A percentile compares a stretch with the other conserved stretches of the same genome.
Conservation (phyloP, 2,329 filamentous ascomycete species). For the Hypoxylon sp. region DNA sequence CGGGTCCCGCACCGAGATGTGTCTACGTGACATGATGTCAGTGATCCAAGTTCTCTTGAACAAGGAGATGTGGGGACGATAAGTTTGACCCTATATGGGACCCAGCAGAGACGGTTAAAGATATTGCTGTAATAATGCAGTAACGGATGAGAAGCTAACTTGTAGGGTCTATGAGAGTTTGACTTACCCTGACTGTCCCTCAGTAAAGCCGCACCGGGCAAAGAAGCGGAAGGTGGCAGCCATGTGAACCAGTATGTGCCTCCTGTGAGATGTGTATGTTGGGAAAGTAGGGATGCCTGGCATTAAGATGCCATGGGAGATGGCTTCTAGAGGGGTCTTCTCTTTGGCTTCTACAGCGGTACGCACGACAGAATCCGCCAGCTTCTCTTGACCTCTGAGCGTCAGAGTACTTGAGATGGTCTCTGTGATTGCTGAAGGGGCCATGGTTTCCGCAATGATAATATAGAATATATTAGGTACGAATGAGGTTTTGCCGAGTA, state of each 20-base stretch:
- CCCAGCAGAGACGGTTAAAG: neutral
- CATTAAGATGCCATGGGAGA: conserved; percentile 56
- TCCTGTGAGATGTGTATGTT: conserved; percentile 64
- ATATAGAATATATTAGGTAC: neutral
- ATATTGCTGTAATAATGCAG: too few species aligned
- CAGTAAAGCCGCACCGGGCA: conserved; percentile 74
- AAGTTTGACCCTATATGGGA: neutral
- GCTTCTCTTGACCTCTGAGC: conserved; percentile 41
- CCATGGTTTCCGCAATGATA: conserved; percentile 49
- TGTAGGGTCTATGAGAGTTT: neutral
- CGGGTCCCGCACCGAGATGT: conserved; percentile 54
- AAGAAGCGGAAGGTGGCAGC: conserved; percentile 79
- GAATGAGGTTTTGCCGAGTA: neutral
- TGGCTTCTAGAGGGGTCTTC: conserved; percentile 56
- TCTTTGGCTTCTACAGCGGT: conserved; percentile 41
- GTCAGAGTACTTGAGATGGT: conserved; percentile 39
- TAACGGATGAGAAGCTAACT: neutral
- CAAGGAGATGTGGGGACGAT: neutral
- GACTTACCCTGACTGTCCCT: conserved; percentile 73
- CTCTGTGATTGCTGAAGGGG: conserved; percentile 54
- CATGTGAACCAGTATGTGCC: conserved; percentile 77
- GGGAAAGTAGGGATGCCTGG: conserved; percentile 62
- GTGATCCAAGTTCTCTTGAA: neutral
- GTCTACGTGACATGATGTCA: conserved; percentile 28
- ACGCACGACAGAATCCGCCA: conserved; percentile 27